These are phyloP conservation scores for Candida ficus DNA, from an alignment of 805 yeast species.

Conservation along the genomic window DNA sequence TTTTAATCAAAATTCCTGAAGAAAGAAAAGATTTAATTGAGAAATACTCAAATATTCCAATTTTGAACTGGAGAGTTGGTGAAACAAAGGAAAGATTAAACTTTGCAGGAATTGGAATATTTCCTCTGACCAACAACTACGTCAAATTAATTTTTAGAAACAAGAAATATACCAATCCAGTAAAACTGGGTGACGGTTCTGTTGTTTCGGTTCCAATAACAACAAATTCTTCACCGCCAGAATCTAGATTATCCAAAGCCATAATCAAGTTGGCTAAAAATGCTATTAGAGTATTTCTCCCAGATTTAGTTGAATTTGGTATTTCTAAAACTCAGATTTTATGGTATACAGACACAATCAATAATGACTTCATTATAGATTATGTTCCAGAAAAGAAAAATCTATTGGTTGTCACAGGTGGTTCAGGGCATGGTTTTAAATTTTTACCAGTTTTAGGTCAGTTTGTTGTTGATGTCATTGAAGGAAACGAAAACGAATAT, in stretches of 20 bases:
- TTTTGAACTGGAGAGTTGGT: conserved; percentile 30
- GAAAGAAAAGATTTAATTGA: conserved; percentile 28
- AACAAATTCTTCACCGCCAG: conserved; percentile 19
- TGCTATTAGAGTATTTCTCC: conserved; percentile 15
- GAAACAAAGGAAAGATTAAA: conserved; percentile 26
- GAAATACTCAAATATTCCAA: conserved; percentile 34
- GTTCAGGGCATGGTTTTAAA: conserved; percentile 33
- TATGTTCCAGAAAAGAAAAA: conserved; percentile 14
- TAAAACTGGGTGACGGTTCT: conserved; percentile 15
- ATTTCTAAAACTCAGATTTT: conserved; percentile 25
- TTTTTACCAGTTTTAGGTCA: conserved; percentile 31
- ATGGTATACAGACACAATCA: conserved; percentile 34
- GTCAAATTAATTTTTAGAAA: conserved; percentile 33
- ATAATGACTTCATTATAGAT: conserved; percentile 20
- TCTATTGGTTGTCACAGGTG: conserved; percentile 29
- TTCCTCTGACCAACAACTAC: conserved; percentile 31
- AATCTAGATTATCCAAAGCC: conserved; percentile 22
- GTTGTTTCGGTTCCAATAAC: conserved; percentile 30
- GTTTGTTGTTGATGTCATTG: conserved; percentile 29
- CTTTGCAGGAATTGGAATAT: conserved; percentile 30
- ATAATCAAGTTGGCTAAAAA: conserved; percentile 23
- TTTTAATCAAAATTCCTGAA: conserved; percentile 31
- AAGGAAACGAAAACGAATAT: conserved; percentile 27
- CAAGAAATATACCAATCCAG: conserved; percentile 31
- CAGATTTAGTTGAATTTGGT: conserved; percentile 18